These are phyloP conservation scores for Chlorella variabilis DNA, from an alignment of 163 green algal species.

Conservation along the genomic window DNA sequence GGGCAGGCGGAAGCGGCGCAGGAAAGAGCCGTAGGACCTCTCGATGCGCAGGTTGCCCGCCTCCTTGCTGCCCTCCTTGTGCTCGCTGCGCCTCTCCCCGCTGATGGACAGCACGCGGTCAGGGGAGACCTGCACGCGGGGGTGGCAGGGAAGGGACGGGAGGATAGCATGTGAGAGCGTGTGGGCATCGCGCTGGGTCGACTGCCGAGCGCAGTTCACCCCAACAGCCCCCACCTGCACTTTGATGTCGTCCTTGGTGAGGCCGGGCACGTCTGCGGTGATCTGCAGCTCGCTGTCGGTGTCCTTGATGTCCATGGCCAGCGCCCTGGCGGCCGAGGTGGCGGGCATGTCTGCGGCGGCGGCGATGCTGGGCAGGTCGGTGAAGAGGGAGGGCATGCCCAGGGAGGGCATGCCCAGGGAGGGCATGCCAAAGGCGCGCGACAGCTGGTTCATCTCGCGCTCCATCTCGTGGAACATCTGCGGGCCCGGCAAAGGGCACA, in stretches of 20 bases:
- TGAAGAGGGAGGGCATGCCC: not conserved
- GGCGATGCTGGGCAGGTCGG: constrained; percentile 2
- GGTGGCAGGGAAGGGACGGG: not conserved
- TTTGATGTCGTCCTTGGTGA: constrained; percentile 47
- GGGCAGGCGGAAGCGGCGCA: constrained; percentile 42
- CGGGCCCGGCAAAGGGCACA: not conserved
- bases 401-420: not conserved
- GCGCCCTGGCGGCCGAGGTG: too few relatives aligned
- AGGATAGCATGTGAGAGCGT: not conserved
- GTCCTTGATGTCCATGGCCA: constrained; percentile 47
- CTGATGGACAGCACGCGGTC: constrained; percentile 44
- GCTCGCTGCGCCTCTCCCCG: constrained; percentile 40
- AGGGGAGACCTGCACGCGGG: constrained; percentile 36
- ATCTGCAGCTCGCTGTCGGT: constrained; percentile 15
- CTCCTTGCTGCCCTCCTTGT: constrained; percentile 32
- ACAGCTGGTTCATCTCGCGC: constrained; percentile 37
- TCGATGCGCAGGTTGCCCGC: constrained; percentile 39
- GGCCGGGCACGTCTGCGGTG: constrained; percentile 42
- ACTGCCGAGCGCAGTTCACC: too few relatives aligned
- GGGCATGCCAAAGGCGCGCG: constrained; percentile 28
- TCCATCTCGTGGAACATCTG: constrained; percentile 27
- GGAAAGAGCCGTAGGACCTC: constrained; percentile 33
- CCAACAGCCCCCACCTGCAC: not conserved
- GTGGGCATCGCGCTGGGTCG: too few relatives aligned
- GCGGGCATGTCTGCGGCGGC: not conserved